phyloP scores from a whole-genome alignment of 164 flowering plant genomes.

The Echeveria elegans region DNA sequence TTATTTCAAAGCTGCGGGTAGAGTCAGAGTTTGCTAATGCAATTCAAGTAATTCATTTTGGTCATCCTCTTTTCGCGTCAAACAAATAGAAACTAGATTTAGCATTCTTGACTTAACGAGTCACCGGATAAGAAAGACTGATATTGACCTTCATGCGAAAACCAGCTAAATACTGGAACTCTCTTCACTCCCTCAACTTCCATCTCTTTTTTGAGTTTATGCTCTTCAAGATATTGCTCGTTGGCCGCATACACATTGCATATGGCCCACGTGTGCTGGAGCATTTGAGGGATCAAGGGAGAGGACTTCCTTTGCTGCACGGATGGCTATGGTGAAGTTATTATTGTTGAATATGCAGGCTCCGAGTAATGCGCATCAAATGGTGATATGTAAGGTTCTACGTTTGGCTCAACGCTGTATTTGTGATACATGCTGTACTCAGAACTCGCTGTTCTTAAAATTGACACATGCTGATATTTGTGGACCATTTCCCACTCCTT shows the following conservation, averaged over 20 bases:
- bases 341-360: conserved; percentile 26
- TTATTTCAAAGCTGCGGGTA: too few species aligned
- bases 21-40: background rate
- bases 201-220: conserved; percentile 40
- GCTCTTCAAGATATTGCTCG: conserved; percentile 27
- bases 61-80: background rate
- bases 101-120: conserved; percentile 21
- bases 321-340: conserved; percentile 22
- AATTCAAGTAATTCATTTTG: background rate
- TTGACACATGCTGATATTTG: too few species aligned
- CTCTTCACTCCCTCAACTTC: conserved; percentile 42
- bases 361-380: conserved; percentile 55
- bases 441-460: too few species aligned
- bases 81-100: background rate
- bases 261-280: conserved; percentile 41
- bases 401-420: too few species aligned
- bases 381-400: too few species aligned
- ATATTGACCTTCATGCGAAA: conserved; percentile 23
- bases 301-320: conserved; percentile 26
- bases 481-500: too few species aligned
- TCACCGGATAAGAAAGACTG: conserved; percentile 43
- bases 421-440: too few species aligned
- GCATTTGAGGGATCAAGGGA: conserved; percentile 49
- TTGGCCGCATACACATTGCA: conserved; percentile 38
- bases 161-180: conserved; percentile 62